Base-by-base conservation (phyloP, 495 filamentous ascomycete genomes). In the Aeminium ludgeri region DNA sequence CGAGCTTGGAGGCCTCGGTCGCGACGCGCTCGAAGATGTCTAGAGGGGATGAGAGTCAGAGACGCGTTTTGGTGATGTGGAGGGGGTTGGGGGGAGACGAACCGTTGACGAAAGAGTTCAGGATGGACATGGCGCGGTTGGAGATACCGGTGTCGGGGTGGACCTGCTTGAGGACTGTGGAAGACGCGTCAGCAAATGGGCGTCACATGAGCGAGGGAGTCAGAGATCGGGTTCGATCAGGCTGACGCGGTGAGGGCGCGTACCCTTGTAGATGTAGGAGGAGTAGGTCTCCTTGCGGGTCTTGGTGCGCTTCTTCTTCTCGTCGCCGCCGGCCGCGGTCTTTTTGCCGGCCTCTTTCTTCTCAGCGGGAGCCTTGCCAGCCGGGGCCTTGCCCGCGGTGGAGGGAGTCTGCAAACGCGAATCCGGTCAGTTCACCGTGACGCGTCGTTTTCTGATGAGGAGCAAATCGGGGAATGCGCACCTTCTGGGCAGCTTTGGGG, bases 221-320 rank as follows among this genome's bases (percentile, higher is more conserved):
- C 40, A 38, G 38, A 23, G 19, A 27, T 29, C 35, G 12, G 15
- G 20, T 19, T 18, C 29, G 38, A 37, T 32, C n/a, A 40, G 36
- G 18, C 30, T 40, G 36, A 20, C 20, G 41, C 48, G 44, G 42
- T 35, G 31, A 38, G 30, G 31, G 44, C 37, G 57, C 80, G 65
- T 65, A 94, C 89, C 89, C 73, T 97, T 97, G 79, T 97, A 97
- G 73, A 97, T 97, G 78, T 97, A 97, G 32, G 81, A 89, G 52
- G 83, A 92, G 71, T 97, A 97, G 40, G 89, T 97, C 76, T 97
- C 89, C 82, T 95, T 95, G 66, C 89, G 79, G 54, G 89, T 80
- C 87, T 97, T 97, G 74, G 84, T 92, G 55, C 91, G 84, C 86
- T 97, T 97, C 82, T 96, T 97, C 85, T 97, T 96, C 45, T 96